Conservation (phyloP, 768 basidiomycete genomes). For the Xerocomus potaroensis region DNA sequence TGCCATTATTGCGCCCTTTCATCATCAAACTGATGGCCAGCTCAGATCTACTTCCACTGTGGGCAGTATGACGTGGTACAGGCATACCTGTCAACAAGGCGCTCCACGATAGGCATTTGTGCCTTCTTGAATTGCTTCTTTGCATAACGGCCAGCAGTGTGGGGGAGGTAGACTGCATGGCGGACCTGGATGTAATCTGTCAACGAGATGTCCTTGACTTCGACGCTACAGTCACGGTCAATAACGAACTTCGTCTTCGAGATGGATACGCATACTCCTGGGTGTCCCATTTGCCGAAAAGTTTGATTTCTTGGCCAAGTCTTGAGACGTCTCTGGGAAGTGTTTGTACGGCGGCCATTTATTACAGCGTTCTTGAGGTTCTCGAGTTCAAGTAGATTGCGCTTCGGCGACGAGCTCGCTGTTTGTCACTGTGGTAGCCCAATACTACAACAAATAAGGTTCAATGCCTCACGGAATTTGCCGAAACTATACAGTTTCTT, state of each 20-base stretch:
- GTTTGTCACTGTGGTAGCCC: constrained; percentile 18
- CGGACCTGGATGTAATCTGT: constrained; percentile 99
- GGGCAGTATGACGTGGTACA: background rate
- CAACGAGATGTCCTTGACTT: constrained; percentile 98
- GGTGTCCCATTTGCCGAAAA: constrained; percentile 99
- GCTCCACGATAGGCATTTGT: constrained; percentile 99
- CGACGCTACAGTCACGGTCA: constrained; percentile 58
- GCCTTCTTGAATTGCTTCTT: constrained; percentile 99
- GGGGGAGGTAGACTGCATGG: constrained; percentile 94
- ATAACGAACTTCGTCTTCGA: constrained; percentile 1
- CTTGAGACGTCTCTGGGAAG: constrained; percentile 81
- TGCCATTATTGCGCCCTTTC: constrained; percentile 99
- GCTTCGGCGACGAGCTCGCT: constrained; percentile 22
- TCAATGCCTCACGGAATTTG: constrained; percentile 15
- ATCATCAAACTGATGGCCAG: constrained; percentile 83
- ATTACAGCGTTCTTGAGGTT: constrained; percentile 32
- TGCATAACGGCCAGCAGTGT: constrained; percentile 98
- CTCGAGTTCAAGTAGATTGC: constrained; percentile 14
- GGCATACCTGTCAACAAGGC: constrained; percentile 90
- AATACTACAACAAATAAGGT: constrained; percentile 21
- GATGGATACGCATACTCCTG: constrained; percentile 67
- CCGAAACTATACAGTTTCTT: constrained; percentile 31
- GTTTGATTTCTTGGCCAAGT: constrained; percentile 83
- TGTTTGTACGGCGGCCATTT: constrained; percentile 64
- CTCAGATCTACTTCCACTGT: background rate